These are phyloP conservation scores for Yamadazyma trypodendri DNA, from an alignment of 1,139 yeast species.

Conservation along the genomic window DNA sequence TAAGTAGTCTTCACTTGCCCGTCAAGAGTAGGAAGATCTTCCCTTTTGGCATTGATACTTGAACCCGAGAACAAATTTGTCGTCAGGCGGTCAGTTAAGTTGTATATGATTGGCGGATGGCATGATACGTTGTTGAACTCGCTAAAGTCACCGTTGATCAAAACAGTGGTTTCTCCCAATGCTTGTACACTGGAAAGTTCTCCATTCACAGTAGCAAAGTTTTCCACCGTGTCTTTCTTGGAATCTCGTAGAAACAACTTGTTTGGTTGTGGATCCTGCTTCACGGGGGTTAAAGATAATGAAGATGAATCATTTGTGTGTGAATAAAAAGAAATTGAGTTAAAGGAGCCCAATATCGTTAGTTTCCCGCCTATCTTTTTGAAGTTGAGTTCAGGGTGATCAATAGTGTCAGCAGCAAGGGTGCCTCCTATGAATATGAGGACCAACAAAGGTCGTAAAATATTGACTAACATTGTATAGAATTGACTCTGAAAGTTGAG, in stretches of 20 bases:
- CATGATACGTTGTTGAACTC: slow-evolving; percentile 34
- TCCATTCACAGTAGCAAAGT: slow-evolving; percentile 37
- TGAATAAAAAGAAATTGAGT: slow-evolving; percentile 57
- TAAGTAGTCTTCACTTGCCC: slow-evolving; percentile 58
- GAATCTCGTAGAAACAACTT: slow-evolving; percentile 33
- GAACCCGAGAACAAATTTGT: slow-evolving; percentile 30
- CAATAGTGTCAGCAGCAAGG: not conserved
- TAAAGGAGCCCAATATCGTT: slow-evolving; percentile 65
- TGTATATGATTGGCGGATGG: slow-evolving; percentile 55
- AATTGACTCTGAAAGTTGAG: too few species aligned
- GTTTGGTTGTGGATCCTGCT: slow-evolving; percentile 9
- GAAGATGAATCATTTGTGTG: slow-evolving; percentile 48
- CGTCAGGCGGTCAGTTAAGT: slow-evolving; percentile 45
- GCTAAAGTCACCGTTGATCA: slow-evolving; percentile 47
- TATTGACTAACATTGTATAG: not conserved
- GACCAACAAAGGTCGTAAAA: slow-evolving; percentile 1
- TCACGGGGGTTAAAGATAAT: slow-evolving; percentile 12
- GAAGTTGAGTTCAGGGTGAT: slow-evolving; percentile 32
- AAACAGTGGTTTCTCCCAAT: slow-evolving; percentile 27
- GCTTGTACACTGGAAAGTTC: slow-evolving; percentile 27
- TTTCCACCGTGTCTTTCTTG: slow-evolving; percentile 26
- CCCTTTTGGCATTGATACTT: slow-evolving; percentile 19
- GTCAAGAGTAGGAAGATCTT: slow-evolving; percentile 22
- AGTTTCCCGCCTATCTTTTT: slow-evolving; percentile 40
- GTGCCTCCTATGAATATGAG: not conserved